phyloP scores from a whole-genome alignment of 2,329 filamentous ascomycete genomes.

The Cucurbitaria berberidis region DNA sequence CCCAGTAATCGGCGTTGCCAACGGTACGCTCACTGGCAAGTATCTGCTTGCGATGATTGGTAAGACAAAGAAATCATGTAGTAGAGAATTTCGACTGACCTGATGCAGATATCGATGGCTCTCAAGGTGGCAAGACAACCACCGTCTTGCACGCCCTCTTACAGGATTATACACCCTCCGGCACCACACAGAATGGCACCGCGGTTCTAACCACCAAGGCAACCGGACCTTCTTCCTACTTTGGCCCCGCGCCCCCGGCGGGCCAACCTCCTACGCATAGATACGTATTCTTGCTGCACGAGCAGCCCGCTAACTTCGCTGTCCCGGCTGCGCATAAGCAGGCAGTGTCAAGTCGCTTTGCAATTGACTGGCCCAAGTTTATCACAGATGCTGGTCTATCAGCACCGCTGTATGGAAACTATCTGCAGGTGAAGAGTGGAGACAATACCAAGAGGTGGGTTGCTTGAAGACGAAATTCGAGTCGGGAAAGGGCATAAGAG shows the following conservation, averaged over 20 bases:
- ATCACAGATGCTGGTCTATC: conserved; percentile 28
- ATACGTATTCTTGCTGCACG: conserved; percentile 40
- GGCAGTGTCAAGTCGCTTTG: conserved; percentile 25
- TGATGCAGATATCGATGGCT: conserved; percentile 19
- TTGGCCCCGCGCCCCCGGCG: conserved; percentile 39
- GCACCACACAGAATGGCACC: conserved; percentile 31
- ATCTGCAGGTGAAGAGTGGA: conserved; percentile 34
- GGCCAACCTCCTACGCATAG: conserved; percentile 38
- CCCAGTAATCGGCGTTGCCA: conserved; percentile 34
- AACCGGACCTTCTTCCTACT: conserved; percentile 37
- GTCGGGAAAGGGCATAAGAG: neutral
- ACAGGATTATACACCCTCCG: conserved; percentile 31
- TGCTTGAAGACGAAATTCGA: neutral
- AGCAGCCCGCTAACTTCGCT: conserved; percentile 35
- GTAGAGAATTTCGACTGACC: neutral
- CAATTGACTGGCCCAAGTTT: conserved; percentile 31
- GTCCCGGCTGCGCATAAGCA: conserved; percentile 28
- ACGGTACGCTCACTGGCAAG: conserved; percentile 29
- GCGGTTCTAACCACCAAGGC: conserved; percentile 33
- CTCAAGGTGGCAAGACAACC: conserved; percentile 13
- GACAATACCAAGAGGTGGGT: conserved; percentile 25
- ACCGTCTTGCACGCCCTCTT: conserved; percentile 41
- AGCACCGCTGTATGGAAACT: conserved; percentile 28
- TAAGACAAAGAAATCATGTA: conserved; percentile 3
- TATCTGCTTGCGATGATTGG: conserved; percentile 41